Evolutionary conservation across 768 basidiomycete species (phyloP).

Genomic region (Cystobasidiopsis lactophilus): DNA sequence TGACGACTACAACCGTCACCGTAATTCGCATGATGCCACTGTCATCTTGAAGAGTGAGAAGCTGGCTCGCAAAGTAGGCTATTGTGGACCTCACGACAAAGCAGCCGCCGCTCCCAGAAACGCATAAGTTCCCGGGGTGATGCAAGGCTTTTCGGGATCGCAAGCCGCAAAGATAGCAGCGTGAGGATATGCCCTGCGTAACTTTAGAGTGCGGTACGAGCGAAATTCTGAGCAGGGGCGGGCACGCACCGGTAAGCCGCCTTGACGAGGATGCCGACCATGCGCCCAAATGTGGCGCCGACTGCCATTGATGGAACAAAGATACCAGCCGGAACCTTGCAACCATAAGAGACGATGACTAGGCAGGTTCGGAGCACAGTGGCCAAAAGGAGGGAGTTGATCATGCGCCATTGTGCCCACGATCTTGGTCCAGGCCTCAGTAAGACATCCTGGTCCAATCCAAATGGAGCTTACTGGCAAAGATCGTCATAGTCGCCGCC

Average conservation of each 20-base stretch:
- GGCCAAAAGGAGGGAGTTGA: conserved; percentile 73
- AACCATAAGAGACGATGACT: conserved; percentile 81
- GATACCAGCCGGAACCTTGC: conserved; percentile 90
- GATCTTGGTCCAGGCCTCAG: conserved; percentile 42
- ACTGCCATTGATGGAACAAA: conserved; percentile 99
- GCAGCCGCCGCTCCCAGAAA: conserved; percentile 92
- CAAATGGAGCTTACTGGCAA: conserved; percentile 55
- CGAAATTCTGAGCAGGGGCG: not conserved
- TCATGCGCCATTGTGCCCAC: conserved; percentile 78
- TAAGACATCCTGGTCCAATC: conserved; percentile 4
- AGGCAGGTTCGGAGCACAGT: conserved; percentile 68
- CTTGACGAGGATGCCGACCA: conserved; percentile 91
- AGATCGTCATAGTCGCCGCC: conserved; percentile 74
- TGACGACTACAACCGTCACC: conserved; percentile 93
- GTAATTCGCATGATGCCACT: conserved; percentile 95
- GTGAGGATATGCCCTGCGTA: conserved; percentile 46
- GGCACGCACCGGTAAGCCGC: conserved; percentile 52
- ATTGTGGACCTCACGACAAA: conserved; percentile 38
- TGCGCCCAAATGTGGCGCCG: conserved; percentile 86
- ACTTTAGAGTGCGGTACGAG: no score
- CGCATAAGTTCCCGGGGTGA: conserved; percentile 95
- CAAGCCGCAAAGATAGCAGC: conserved; percentile 79
- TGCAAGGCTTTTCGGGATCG: conserved; percentile 77
- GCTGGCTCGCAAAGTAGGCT: not conserved
- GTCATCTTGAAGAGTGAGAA: conserved; percentile 3